These are phyloP conservation scores for Podospora conica DNA, from an alignment of 495 filamentous ascomycete species.

Conservation along the genomic window DNA sequence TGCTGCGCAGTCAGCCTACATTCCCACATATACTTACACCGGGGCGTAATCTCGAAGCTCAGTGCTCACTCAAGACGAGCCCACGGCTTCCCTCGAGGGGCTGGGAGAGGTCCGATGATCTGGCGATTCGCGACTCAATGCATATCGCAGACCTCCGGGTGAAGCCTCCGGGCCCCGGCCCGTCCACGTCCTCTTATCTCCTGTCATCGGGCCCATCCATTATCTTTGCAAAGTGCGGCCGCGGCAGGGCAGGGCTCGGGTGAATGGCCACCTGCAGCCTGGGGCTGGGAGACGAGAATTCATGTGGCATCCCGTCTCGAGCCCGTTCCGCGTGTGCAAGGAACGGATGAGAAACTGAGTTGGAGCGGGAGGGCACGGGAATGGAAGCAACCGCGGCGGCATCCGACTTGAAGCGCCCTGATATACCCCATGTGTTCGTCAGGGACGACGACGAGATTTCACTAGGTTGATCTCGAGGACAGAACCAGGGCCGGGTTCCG, in stretches of 20 bases:
- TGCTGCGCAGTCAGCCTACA: not conserved
- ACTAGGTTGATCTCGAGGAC: no score
- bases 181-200: not conserved
- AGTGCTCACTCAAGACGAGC: no score
- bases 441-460: no score
- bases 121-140: not conserved
- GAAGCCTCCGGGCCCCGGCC: not conserved
- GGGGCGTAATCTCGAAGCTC: no score
- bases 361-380: not conserved
- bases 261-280: not conserved
- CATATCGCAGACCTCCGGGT: not conserved
- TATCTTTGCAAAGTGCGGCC: not conserved
- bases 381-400: not conserved
- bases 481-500: no score
- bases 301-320: not conserved
- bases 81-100: not conserved
- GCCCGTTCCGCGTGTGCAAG: not conserved
- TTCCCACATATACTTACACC: no score
- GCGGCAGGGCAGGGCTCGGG: not conserved
- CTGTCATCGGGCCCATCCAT: not conserved
- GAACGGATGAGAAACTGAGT: not conserved
- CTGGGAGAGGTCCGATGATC: not conserved
- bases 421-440: not conserved
- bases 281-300: not conserved
- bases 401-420: not conserved